Evolutionary conservation across 768 basidiomycete species (phyloP), one percentile per base, ranked within the genome.

Genomic region (Chalciporus pseudorubinellus): DNA sequence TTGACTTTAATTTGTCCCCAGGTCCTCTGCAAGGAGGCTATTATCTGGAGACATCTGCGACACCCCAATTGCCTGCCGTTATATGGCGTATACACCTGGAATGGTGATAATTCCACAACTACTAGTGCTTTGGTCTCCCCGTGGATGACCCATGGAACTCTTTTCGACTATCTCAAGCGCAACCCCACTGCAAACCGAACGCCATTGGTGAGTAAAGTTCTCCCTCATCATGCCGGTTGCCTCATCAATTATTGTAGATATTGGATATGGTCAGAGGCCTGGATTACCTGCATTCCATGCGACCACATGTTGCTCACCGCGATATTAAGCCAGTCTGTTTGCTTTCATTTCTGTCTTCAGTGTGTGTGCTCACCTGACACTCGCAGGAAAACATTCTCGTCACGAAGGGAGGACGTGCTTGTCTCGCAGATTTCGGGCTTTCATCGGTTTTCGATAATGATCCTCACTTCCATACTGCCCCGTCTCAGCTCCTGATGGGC

Each of bases 361-460:
- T 39, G 13, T 12, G 34, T 31, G 6, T 39, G 20, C 16, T 39
- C 41, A 33, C 65, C 19, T 60, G 61, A 60, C 10, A 33, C 26
- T 19, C 34, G 0, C 50, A 78, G 78, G 72, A 69, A 13, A 80
- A 81, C 50, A 75, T 81, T 36, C 16, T 36, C 16, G 16, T 36
- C 34, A 36, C 34, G 34, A 36, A 36, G 34, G 2, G n/a, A 16
- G 34, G 69, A 13, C 63, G 66, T 21, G 80, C 79, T 11, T 78
- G 77, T 48, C 65, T 81, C 4, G 73, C 78, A 22, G 79, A 81
- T 57, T 80, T 81, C 46, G 79, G 79, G 14, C 63, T 80, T 20
- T 52, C 14, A 9, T 62, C 57, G 0, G 36, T 50, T 20, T 65
- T 63, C 20, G 62, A 63, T 46, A 41, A 43, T 1, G 49, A 57